A percentile compares a stretch with the other conserved stretches of the same genome.
These are phyloP conservation scores for Kodamaea hsintzibuensis DNA, from an alignment of 805 yeast species.

Conservation along the genomic window DNA sequence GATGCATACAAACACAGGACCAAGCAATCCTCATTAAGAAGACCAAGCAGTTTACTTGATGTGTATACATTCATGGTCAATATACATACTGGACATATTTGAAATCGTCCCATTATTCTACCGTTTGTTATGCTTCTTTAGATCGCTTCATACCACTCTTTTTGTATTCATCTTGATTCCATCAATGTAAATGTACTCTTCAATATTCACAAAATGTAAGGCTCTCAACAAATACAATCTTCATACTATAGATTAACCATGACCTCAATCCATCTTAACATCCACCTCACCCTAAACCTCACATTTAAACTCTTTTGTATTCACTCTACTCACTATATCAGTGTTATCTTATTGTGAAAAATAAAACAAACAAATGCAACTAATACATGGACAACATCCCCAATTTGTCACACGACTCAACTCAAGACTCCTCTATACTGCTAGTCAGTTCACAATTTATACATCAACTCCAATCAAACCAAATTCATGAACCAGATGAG, in stretches of 20 bases:
- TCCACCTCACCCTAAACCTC: neutral
- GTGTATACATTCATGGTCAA: no score
- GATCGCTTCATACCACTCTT: no score
- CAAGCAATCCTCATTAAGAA: no score
- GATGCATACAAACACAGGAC: no score
- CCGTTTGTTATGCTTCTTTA: no score
- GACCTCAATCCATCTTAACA: no score
- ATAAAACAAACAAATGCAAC: neutral
- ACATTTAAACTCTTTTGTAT: neutral
- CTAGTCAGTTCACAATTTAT: slow-evolving; percentile 3
- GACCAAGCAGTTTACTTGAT: no score
- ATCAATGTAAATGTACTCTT: neutral
- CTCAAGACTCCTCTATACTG: slow-evolving; percentile 1
- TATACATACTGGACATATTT: no score
- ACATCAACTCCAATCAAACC: neutral
- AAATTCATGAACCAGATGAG: neutral
- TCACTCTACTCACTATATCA: neutral
- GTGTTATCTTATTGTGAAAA: neutral
- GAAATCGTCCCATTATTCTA: no score
- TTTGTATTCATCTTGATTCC: no score
- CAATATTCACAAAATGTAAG: neutral
- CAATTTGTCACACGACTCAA: slow-evolving; percentile 10
- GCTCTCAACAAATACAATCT: no score
- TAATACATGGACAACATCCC: slow-evolving; percentile 11
- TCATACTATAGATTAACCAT: no score